phyloP scores from a whole-genome alignment of 192 early-diverging fungal genomes.

The Entomortierella beljakovae region DNA sequence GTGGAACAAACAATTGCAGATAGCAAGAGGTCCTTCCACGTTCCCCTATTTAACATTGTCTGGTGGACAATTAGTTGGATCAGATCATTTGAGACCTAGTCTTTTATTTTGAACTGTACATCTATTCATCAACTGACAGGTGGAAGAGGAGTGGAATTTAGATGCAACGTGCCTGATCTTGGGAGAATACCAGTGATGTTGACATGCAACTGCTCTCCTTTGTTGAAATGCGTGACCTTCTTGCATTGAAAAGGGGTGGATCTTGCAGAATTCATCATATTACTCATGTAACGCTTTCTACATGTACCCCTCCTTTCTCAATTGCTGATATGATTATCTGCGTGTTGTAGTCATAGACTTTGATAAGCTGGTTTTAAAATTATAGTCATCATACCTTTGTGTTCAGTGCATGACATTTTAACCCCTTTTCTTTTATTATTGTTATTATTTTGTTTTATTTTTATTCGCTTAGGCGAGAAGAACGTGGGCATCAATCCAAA shows the following conservation, averaged over 20 bases:
- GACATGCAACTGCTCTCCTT: background rate
- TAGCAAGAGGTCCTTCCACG: background rate
- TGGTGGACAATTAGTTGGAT: background rate
- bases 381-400: constrained; percentile 12
- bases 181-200: background rate
- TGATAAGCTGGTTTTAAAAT: background rate
- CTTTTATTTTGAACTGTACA: background rate
- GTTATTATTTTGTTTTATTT: background rate
- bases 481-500: constrained; percentile 94
- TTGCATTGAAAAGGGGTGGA: background rate
- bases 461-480: constrained; percentile 22
- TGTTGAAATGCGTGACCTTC: background rate
- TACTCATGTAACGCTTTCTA: background rate
- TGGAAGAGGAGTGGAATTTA: too few species aligned
- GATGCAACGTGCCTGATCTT: too few species aligned
- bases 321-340: background rate
- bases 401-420: constrained; percentile 1
- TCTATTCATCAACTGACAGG: background rate
- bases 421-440: background rate
- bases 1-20: background rate
- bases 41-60: background rate
- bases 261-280: background rate
- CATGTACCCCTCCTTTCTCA: too few species aligned
- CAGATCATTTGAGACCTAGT: background rate
- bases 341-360: background rate